Evolutionary conservation across 331 rosid species (phyloP).

Genomic region (Quercus phellos): DNA sequence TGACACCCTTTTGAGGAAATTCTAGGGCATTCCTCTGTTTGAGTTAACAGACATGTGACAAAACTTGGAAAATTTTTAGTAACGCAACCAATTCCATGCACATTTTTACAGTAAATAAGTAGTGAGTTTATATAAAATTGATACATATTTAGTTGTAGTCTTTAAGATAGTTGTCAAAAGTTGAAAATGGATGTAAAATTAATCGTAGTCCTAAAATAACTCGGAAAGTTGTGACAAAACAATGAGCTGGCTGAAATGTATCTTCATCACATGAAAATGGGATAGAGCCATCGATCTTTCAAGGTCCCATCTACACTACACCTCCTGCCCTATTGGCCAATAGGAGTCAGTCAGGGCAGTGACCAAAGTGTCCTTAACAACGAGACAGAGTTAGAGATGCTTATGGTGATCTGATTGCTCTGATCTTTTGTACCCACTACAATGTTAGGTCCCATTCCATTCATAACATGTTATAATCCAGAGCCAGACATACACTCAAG

Average conservation of each 20-base stretch:
- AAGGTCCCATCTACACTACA: conserved; percentile 40
- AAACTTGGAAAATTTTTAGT: conserved; percentile 1
- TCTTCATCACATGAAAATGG: conserved; percentile 33
- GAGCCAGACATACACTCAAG: conserved; percentile 29
- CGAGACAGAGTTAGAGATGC: conserved; percentile 50
- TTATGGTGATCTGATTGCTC: conserved; percentile 42
- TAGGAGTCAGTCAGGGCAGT: conserved; percentile 36
- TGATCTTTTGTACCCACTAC: conserved; percentile 36
- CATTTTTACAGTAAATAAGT: too few relatives aligned
- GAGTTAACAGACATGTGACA: conserved; percentile 30
- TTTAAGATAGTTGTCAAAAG: too few relatives aligned
- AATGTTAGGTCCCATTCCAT: conserved; percentile 26
- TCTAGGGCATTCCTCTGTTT: conserved; percentile 25
- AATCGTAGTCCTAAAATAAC: too few relatives aligned
- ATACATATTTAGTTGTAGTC: fast-evolving
- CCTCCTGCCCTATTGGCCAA: conserved; percentile 23
- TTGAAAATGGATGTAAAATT: too few relatives aligned
- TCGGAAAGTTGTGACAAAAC: conserved; percentile 9
- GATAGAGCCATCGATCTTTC: conserved; percentile 25
- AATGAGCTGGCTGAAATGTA: conserved; percentile 45
- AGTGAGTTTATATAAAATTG: too few relatives aligned
- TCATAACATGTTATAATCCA: conserved; percentile 25
- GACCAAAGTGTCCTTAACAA: conserved; percentile 57
- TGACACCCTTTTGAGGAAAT: conserved; percentile 10
- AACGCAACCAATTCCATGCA: too few relatives aligned